Evolutionary conservation across 75 land plant genomes (phyloP).

Genomic region (Cupressus sempervirens): DNA sequence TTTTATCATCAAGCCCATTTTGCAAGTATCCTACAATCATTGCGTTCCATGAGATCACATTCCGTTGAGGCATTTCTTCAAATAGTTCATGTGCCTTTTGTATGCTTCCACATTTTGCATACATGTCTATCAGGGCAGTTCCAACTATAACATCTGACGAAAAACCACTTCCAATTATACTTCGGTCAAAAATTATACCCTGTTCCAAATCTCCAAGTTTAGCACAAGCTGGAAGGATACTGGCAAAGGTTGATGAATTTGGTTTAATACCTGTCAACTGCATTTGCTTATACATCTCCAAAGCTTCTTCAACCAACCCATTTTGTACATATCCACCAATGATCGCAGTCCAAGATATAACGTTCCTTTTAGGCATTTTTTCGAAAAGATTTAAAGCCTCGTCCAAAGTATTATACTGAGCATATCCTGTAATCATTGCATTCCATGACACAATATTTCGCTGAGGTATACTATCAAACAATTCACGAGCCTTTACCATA

Average conservation of each 20-base stretch:
- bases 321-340: constrained; percentile 3
- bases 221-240: constrained; percentile 18
- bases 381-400: constrained; percentile 12
- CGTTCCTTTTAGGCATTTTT: constrained; percentile 7
- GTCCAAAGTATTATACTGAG: constrained; percentile 6
- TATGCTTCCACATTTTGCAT: constrained; percentile 27
- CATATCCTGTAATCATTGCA: constrained; percentile 26
- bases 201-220: constrained; percentile 11
- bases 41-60: constrained; percentile 23
- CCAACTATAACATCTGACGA: constrained; percentile 11
- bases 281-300: constrained; percentile 18
- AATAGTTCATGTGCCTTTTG: constrained; percentile 16
- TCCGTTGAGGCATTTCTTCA: constrained; percentile 20
- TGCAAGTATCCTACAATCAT: constrained; percentile 21
- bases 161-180: constrained; percentile 14
- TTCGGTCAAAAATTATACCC: constrained; percentile 12
- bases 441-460: constrained; percentile 32
- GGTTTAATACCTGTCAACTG: constrained; percentile 17
- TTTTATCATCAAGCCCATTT: constrained; percentile 16
- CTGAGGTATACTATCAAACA: constrained; percentile 15
- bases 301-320: constrained; percentile 6
- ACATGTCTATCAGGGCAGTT: constrained; percentile 28
- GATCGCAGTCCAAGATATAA: constrained; percentile 1
- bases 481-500: constrained; percentile 10
- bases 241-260: constrained; percentile 14